Evolutionary conservation across 140 eudicot genomes (phyloP).

Genomic region (Erigeron philadelphicus): DNA sequence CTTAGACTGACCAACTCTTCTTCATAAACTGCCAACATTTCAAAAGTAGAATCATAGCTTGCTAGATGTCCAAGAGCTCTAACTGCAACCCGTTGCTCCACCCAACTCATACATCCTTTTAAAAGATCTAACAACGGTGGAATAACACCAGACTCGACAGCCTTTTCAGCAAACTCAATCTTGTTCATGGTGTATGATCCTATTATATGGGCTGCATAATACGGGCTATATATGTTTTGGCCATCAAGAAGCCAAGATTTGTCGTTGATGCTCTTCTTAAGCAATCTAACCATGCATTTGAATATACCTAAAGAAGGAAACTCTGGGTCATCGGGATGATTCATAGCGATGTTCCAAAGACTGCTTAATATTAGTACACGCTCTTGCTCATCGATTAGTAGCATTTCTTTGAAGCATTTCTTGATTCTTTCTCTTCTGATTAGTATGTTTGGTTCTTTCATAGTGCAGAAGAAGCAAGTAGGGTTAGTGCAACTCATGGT

Average conservation of each 20-base stretch:
- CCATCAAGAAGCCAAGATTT: slow-evolving; percentile 54
- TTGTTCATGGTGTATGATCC: slow-evolving; percentile 85
- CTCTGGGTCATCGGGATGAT: slow-evolving; percentile 62
- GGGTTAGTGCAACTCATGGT: slow-evolving; percentile 46
- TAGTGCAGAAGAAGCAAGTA: slow-evolving; percentile 72
- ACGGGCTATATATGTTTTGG: slow-evolving; percentile 68
- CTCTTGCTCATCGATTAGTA: slow-evolving; percentile 45
- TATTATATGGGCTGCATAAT: slow-evolving; percentile 76
- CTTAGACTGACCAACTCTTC: slow-evolving; percentile 51
- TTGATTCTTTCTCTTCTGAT: slow-evolving; percentile 41
- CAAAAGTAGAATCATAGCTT: slow-evolving; percentile 62
- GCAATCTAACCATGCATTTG: slow-evolving; percentile 60
- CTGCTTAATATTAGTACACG: slow-evolving; percentile 54
- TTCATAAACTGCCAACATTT: slow-evolving; percentile 50
- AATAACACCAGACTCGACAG: slow-evolving; percentile 58
- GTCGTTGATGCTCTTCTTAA: slow-evolving; percentile 47
- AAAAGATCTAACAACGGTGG: slow-evolving; percentile 65
- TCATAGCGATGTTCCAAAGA: slow-evolving; percentile 80
- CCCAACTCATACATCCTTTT: slow-evolving; percentile 75
- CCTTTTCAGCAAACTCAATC: slow-evolving; percentile 48
- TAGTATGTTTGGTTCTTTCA: slow-evolving; percentile 56
- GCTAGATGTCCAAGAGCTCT: slow-evolving; percentile 91
- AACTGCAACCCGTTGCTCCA: slow-evolving; percentile 90
- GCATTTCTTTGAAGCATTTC: slow-evolving; percentile 47
- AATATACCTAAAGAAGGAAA: slow-evolving; percentile 74